Evolutionary conservation across 2,329 filamentous ascomycete genomes (phyloP), one percentile per base, ranked within the genome.

Genomic region (Intubia oerlemansii): DNA sequence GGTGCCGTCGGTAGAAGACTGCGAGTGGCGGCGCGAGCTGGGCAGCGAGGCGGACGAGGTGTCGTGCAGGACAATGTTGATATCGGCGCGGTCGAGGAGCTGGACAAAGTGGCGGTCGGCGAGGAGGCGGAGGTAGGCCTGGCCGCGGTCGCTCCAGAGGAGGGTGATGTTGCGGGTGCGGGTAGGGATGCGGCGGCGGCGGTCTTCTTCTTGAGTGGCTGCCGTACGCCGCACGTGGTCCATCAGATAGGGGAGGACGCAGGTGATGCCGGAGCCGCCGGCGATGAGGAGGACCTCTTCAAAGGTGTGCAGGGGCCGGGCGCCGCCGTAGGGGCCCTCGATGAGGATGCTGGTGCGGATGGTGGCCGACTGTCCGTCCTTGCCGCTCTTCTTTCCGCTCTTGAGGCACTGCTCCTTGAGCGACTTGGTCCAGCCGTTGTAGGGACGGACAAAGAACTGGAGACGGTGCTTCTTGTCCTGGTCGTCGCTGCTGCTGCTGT

Each of bases 251-350:
- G 38, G 36, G 17, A 36, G 20, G 10, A 36, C 32, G 4, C 31
- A 32, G 10, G 38, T 33, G 14, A 41, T 34, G 18, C 39, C 39
- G 1, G 37, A 36, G 24, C 39, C 39, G 8, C 39, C 39, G 10
- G 36, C 39, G 2, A 41, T 23, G 2, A 39, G 27, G 7, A 41
- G 28, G 2, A 41, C 27, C 5, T 38, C 16, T n/a, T 37, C 37
- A 19, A 35, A 38, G 5, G 18, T 20, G 25, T 34, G 32, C 23
- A 38, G 15, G 10, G 36, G 36, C 30, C 33, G 35, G 10, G 30
- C 16, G 8, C 19, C n/a, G 21, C 37, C 39, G 25, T 41, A 41
- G 10, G 39, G 39, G 3, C 39, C 39, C 27, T 41, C 36, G 16
- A 40, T 23, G 11, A 41, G 25, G 8, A 21, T n/a, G 8, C 8